A percentile compares a stretch with the other conserved stretches of the same genome.
phyloP scores from a whole-genome alignment of 805 yeast genomes.

The Monosporozyma solicola region DNA sequence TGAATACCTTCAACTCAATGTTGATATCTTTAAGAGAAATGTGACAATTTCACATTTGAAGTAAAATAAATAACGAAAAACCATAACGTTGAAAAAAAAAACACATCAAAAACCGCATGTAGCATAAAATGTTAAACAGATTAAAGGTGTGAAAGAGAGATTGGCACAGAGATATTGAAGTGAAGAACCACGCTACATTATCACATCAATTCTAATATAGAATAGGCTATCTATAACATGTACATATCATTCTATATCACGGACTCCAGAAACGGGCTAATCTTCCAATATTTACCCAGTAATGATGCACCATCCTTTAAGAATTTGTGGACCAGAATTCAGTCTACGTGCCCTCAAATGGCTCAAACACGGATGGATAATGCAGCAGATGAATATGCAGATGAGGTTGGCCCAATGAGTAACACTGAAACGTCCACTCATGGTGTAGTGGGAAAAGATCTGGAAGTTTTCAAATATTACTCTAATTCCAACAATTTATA shows the following conservation, averaged over 20 bases:
- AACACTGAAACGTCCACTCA: neutral
- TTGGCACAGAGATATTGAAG: neutral
- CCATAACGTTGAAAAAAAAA: neutral
- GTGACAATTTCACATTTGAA: neutral
- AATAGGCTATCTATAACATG: conserved; percentile 10
- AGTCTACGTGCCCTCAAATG: conserved; percentile 15
- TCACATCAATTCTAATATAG: neutral
- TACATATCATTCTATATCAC: conserved; percentile 25
- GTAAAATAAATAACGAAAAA: neutral
- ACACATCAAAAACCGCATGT: neutral
- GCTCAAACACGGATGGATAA: neutral
- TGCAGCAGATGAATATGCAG: neutral
- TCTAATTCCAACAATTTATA: conserved; percentile 17
- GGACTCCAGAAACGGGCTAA: conserved; percentile 15
- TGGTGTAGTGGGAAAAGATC: conserved; percentile 13
- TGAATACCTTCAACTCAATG: neutral
- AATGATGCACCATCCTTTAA: conserved; percentile 23
- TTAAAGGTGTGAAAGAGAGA: neutral
- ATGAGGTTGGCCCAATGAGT: neutral
- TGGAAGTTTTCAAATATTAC: conserved; percentile 17
- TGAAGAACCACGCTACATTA: neutral
- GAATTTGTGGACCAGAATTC: conserved; percentile 18
- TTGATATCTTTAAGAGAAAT: neutral
- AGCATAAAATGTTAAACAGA: neutral
- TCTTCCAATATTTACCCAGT: conserved; percentile 24